Base-by-base conservation (phyloP, 441 rosid species). In the Biscutella auriculata region DNA sequence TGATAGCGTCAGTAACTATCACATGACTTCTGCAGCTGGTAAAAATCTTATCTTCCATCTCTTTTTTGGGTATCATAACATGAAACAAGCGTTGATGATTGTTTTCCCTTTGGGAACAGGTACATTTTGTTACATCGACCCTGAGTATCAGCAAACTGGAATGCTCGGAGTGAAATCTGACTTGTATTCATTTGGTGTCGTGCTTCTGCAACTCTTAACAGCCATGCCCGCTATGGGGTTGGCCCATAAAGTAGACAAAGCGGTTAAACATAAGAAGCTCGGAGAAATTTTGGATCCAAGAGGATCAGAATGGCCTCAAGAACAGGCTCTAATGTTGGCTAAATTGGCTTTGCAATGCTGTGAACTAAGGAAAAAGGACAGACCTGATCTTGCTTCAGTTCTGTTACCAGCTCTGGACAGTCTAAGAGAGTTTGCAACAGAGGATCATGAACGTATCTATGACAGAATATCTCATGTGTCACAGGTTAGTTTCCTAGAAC, bases 71-170 rank as follows among this genome's bases (percentile, higher is more conserved):
- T n/a, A n/a, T n/a, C n/a, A n/a, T n/a, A n/a, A n/a, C n/a, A n/a
- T n/a, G n/a, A n/a, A n/a, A n/a, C n/a, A n/a, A n/a, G n/a, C n/a
- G n/a, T n/a, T n/a, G n/a, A n/a, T n/a, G n/a, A n/a, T n/a, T n/a
- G n/a, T n/a, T n/a, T n/a, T n/a, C n/a, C n/a, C n/a, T n/a, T n/a
- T n/a, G n/a, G n/a, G n/a, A n/a, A n/a, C n/a, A n/a, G 98, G 98
- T 21, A 88, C 98, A 9, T 88, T 92, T 71, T 92, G 96, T 77
- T 92, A 92, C 46, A 92, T 92, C 13, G 96, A 92, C 52, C 98
- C 96, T 1, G 96, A 91, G 76, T 91, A 91, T 63, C 96, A 91
- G 72, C 98, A 85, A 67, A 88, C 96, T 1, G 96, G 98, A 16
- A 88, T 87, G 96, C 73, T 92, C 35, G 94, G 98, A 1, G 76